Evolutionary conservation across 2,329 filamentous ascomycete genomes (phyloP).

Genomic region (Fusarium odoratissimum): DNA sequence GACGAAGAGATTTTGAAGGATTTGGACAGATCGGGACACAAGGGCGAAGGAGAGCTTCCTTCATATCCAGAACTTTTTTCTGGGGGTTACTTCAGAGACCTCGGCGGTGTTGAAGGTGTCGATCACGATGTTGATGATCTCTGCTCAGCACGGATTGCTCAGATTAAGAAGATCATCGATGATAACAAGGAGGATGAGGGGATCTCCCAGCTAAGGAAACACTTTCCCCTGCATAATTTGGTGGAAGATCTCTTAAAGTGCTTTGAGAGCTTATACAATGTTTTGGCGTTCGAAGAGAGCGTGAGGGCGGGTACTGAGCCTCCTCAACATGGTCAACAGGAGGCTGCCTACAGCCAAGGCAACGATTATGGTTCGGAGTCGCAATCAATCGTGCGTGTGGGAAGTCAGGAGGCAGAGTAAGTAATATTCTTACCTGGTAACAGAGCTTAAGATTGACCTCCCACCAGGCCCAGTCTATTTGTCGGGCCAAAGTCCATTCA

Average conservation of each 20-base stretch:
- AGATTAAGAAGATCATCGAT: constrained; percentile 22
- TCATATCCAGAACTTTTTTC: constrained; percentile 23
- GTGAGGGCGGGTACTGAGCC: not conserved
- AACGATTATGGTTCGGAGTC: constrained; percentile 40
- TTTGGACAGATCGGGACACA: not conserved
- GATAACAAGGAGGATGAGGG: constrained; percentile 14
- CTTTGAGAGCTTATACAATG: constrained; percentile 32
- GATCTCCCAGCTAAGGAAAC: constrained; percentile 22
- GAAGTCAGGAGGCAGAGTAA: constrained; percentile 31
- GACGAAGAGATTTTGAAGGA: not conserved
- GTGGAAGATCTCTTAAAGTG: constrained; percentile 33
- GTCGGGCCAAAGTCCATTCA: constrained; percentile 29
- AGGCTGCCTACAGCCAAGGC: constrained; percentile 31
- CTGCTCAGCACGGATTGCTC: constrained; percentile 39
- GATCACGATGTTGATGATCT: constrained; percentile 32
- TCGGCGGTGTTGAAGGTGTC: constrained; percentile 33
- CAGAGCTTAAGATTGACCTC: not conserved
- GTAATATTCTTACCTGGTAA: not conserved
- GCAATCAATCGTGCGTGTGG: constrained; percentile 41
- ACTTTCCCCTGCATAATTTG: constrained; percentile 35
- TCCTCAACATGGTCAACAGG: constrained; percentile 9
- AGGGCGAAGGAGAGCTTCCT: not conserved
- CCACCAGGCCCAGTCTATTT: constrained; percentile 39
- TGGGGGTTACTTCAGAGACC: constrained; percentile 43
- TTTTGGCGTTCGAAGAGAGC: constrained; percentile 1